Percentiles rank a stretch among this genome's conserved stretches.
These are phyloP conservation scores for Trametes elegans DNA, from an alignment of 768 basidiomycete genomes.

Conservation along the genomic window DNA sequence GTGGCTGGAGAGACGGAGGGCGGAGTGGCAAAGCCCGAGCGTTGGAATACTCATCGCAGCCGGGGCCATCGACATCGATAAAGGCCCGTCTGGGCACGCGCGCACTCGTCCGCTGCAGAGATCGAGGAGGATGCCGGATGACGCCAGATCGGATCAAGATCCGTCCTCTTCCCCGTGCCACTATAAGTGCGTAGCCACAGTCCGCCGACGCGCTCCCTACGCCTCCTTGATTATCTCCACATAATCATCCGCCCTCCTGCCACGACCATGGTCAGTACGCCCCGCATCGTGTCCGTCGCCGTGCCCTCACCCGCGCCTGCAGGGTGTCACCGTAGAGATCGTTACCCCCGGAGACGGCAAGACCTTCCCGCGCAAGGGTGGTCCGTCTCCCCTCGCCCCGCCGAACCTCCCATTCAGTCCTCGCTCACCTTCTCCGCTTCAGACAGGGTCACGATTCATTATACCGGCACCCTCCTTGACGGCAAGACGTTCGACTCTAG, in stretches of 20 bases:
- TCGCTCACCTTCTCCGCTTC: slow-evolving; percentile 14
- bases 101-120: slow-evolving; percentile 9
- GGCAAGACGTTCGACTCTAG: slow-evolving; percentile 76
- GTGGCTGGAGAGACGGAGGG: not conserved
- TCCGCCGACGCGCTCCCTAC: slow-evolving; percentile 33
- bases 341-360: slow-evolving; percentile 59
- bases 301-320: slow-evolving; percentile 2
- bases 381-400: slow-evolving; percentile 42
- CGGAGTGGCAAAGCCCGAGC: not conserved
- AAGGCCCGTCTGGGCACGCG: slow-evolving; percentile 15
- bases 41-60: not conserved
- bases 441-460: slow-evolving; percentile 79
- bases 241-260: slow-evolving; percentile 19
- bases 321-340: slow-evolving; percentile 72
- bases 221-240: slow-evolving; percentile 23
- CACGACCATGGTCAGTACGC: slow-evolving; percentile 26
- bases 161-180: slow-evolving; percentile 57
- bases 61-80: slow-evolving; percentile 21
- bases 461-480: slow-evolving; percentile 66
- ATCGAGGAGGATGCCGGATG: slow-evolving; percentile 25
- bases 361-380: slow-evolving; percentile 66
- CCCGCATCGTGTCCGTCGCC: slow-evolving; percentile 35
- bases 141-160: slow-evolving; percentile 67
- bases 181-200: slow-evolving; percentile 44
- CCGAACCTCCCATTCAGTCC: slow-evolving; percentile 8